Conservation (phyloP, 129 eudicot species). For the Escallonia rubra region DNA sequence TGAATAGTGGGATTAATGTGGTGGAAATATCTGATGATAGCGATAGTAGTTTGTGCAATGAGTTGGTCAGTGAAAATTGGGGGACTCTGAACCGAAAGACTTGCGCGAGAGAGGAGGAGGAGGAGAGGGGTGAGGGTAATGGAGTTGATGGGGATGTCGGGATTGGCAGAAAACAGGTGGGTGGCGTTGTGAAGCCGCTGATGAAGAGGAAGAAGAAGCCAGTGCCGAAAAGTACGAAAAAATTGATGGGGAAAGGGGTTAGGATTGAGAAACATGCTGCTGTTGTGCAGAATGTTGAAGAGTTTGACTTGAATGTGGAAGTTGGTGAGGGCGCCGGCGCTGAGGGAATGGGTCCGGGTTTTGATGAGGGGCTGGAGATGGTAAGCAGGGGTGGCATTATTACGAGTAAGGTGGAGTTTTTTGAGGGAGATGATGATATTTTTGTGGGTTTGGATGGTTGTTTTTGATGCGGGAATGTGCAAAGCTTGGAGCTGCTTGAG, state of each 20-base stretch:
- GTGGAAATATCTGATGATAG: constrained; percentile 37
- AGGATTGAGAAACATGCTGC: constrained; percentile 27
- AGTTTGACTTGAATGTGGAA: constrained; percentile 13
- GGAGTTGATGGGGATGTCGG: not conserved
- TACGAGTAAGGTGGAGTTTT: constrained; percentile 27
- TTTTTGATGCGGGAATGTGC: constrained; percentile 4
- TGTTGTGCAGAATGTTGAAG: constrained; percentile 9
- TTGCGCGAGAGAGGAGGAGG: too few relatives aligned
- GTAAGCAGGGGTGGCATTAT: not conserved
- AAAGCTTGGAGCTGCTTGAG: not conserved
- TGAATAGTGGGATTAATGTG: not conserved
- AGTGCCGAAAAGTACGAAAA: constrained; percentile 38
- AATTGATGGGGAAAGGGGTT: constrained; percentile 43
- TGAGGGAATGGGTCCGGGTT: constrained; percentile 8
- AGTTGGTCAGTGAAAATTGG: not conserved
- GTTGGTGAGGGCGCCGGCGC: constrained; percentile 12
- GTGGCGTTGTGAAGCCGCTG: constrained; percentile 10
- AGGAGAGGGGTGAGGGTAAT: not conserved
- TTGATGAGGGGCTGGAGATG: constrained; percentile 11
- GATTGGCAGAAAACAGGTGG: not conserved
- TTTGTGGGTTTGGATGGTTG: constrained; percentile 29
- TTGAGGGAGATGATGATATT: constrained; percentile 46
- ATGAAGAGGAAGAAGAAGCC: constrained; percentile 40
- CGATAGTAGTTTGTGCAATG: constrained; percentile 7
- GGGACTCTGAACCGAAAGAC: not conserved